These are phyloP conservation scores for Entomortierella parvispora DNA, from an alignment of 192 early-diverging fungal genomes.

Conservation along the genomic window DNA sequence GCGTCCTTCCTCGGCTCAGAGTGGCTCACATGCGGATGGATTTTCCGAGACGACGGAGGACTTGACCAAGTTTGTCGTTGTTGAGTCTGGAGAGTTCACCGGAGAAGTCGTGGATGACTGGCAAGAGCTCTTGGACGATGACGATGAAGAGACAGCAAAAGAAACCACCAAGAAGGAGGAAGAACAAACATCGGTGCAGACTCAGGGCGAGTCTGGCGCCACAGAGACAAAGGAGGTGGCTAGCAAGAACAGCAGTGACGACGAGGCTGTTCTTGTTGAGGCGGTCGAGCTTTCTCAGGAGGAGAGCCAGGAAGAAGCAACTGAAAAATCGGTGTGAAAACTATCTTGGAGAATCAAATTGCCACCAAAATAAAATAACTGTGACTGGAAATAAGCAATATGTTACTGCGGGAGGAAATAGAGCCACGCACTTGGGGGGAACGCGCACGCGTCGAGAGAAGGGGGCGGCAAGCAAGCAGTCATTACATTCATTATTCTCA, in stretches of 20 bases:
- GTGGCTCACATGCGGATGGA: neutral
- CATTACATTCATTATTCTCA: too few relatives aligned
- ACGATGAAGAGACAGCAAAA: neutral
- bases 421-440: too few relatives aligned
- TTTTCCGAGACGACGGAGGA: constrained; percentile 16
- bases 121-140: constrained; percentile 47
- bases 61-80: constrained; percentile 47
- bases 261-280: constrained; percentile 26
- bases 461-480: too few relatives aligned
- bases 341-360: too few relatives aligned
- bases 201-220: neutral
- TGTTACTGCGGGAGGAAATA: too few relatives aligned
- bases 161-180: neutral
- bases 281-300: neutral
- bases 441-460: too few relatives aligned
- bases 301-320: neutral
- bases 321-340: too few relatives aligned
- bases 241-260: constrained; percentile 30
- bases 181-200: neutral
- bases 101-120: constrained; percentile 49
- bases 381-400: too few relatives aligned
- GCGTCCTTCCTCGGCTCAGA: neutral
- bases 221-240: constrained; percentile 1
- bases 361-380: too few relatives aligned
- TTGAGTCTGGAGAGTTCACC: constrained; percentile 46